These are phyloP conservation scores for Miscanthus sacchariflorus DNA, from an alignment of 202 grass and related monocot genomes.

Conservation along the genomic window DNA sequence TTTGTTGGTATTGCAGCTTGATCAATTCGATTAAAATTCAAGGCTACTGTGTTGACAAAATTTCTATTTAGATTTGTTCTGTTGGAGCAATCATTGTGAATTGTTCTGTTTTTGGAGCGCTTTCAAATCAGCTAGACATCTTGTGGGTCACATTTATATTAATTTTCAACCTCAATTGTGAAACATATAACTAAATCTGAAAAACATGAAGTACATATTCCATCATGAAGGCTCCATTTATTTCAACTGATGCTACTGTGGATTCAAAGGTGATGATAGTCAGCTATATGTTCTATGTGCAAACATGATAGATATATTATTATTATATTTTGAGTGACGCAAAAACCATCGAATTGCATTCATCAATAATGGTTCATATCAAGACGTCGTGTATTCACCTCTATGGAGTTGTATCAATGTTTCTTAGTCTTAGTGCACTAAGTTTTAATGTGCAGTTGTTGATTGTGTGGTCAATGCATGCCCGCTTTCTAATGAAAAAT, in stretches of 20 bases:
- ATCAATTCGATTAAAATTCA: conserved; percentile 2
- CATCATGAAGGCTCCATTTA: not conserved
- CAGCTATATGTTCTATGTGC: conserved; percentile 6
- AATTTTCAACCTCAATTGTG: conserved; percentile 19
- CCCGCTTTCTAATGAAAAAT: conserved; percentile 48
- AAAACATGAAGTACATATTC: not conserved
- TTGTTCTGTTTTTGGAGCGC: not conserved
- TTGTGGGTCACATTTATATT: conserved; percentile 26
- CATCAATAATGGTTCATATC: conserved; percentile 21
- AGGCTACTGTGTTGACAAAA: not conserved
- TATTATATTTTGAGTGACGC: conserved; percentile 18
- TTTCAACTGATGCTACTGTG: not conserved
- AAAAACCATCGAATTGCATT: not conserved
- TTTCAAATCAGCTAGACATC: conserved; percentile 28
- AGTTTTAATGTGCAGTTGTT: conserved; percentile 22
- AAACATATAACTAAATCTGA: conserved; percentile 14
- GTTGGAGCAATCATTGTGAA: not conserved
- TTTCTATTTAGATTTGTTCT: not conserved
- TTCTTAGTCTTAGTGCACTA: conserved; percentile 6
- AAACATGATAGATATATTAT: conserved; percentile 3
- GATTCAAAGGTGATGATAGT: conserved; percentile 16
- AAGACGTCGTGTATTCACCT: conserved; percentile 24
- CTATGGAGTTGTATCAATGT: conserved; percentile 25
- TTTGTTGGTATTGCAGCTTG: not conserved
- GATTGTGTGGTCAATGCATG: conserved; percentile 35